Conservation (phyloP, 1,284 basidiomycete species). For the Hemileia vastatrix region DNA sequence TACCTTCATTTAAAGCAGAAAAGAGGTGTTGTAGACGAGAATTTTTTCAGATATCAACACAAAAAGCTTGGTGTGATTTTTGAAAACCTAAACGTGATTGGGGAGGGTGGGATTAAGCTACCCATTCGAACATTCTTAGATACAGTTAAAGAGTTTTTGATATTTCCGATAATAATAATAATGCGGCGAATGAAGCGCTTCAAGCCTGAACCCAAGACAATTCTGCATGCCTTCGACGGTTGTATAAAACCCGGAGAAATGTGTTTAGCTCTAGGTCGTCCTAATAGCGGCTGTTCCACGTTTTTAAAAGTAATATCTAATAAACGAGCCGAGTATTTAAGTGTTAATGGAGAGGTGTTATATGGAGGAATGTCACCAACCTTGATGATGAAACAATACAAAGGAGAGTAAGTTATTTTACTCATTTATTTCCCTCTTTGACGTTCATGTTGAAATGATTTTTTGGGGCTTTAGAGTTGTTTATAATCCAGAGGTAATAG, state of each 20-base stretch:
- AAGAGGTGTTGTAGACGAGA: no score
- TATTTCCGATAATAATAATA: constrained; percentile 50
- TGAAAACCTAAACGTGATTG: constrained; percentile 65
- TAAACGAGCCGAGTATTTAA: constrained; percentile 41
- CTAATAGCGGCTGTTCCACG: constrained; percentile 48
- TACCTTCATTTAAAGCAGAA: no score
- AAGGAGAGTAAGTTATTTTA: constrained; percentile 18
- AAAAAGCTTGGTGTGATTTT: constrained; percentile 68
- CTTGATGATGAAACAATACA: constrained; percentile 11
- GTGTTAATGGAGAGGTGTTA: constrained; percentile 53
- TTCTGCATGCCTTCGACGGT: constrained; percentile 57
- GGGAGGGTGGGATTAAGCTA: constrained; percentile 53
- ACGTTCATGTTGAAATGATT: constrained; percentile 26
- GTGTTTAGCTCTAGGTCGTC: constrained; percentile 52
- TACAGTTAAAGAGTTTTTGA: constrained; percentile 54
- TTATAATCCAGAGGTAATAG: constrained; percentile 7
- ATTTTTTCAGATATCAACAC: constrained; percentile 66
- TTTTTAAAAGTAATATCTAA: constrained; percentile 46
- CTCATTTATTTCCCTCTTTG: constrained; percentile 30
- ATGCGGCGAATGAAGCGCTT: constrained; percentile 33
- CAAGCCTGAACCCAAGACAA: constrained; percentile 31
- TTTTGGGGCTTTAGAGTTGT: constrained; percentile 27
- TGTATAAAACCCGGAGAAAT: constrained; percentile 59
- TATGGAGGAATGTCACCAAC: constrained; percentile 55
- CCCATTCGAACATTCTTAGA: constrained; percentile 48